phyloP scores from a whole-genome alignment of 2,329 filamentous ascomycete genomes.

The Cladorrhinum sp. region DNA sequence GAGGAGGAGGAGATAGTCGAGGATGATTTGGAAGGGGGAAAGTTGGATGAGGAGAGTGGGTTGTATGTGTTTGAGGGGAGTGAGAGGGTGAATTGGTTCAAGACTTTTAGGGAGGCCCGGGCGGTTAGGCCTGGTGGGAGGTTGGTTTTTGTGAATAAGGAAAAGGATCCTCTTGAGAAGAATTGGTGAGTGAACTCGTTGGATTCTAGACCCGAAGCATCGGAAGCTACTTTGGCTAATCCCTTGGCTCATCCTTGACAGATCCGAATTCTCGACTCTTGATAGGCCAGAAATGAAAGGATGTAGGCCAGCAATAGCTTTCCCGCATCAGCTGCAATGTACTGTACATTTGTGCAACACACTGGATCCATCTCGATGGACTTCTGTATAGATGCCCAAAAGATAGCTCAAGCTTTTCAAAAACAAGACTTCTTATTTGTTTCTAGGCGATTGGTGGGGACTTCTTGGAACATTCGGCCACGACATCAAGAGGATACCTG shows the following conservation, averaged over 20 bases:
- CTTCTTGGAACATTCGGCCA: background rate
- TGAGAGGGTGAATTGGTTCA: constrained; percentile 14
- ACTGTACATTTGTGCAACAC: background rate
- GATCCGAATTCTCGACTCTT: too few relatives aligned
- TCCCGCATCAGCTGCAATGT: background rate
- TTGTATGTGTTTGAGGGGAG: background rate
- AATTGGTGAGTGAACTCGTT: too few relatives aligned
- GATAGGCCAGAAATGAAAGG: background rate
- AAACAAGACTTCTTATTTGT: background rate
- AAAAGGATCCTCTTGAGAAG: background rate
- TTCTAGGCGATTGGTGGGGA: background rate
- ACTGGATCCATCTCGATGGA: background rate
- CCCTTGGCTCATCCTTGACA: too few relatives aligned
- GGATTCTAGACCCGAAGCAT: too few relatives aligned
- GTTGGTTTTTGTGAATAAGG: constrained; percentile 20
- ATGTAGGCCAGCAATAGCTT: background rate
- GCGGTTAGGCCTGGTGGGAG: constrained; percentile 22
- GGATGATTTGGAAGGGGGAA: background rate
- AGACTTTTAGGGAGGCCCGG: constrained; percentile 7
- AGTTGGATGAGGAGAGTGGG: background rate
- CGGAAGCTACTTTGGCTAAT: too few relatives aligned
- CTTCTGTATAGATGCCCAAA: background rate
- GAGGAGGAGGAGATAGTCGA: background rate
- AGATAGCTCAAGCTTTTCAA: background rate
- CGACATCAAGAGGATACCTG: constrained; percentile 1